Base-by-base conservation (phyloP, 2,329 filamentous ascomycete species). In the Calonectria multiphialidica region DNA sequence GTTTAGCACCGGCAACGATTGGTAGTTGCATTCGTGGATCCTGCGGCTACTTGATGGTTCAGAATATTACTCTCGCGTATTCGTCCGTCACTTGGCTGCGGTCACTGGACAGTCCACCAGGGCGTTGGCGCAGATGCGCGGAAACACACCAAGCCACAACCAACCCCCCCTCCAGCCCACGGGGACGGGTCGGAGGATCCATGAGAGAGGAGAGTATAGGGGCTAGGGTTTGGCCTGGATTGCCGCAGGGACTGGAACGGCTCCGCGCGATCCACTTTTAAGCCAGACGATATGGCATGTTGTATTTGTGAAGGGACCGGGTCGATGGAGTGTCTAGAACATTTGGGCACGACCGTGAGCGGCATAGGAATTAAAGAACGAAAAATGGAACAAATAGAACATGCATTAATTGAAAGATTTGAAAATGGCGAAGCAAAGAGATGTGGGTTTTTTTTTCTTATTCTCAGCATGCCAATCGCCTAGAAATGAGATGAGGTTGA, bases 291-390 rank as follows among this genome's bases (percentile, higher is more conserved):
- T 15, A 44, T 59, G 50, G 64, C 30, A 67, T 59, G 28, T 40
- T 37, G 21, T 2, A 25, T 37, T 28, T 23, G 45, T 25, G 23
- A 23, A 33, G 7, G 16, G 16, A 25, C 28, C 15, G 21, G 13
- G 45, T 65, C 33, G 42, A 53, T 50, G 7, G 49, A 21, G 49
- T 25, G 33, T 30, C 40, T 42, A 70, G 68, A 70, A 59, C 42
- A 25, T 50, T 33, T 37, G 7, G 25, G 16, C 21, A 16, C n/a
- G n/a, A n/a, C n/a, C 25, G 28, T 18, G 37, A 10, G 42, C 18
- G 10, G n/a, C 8, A 10, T 21, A n/a, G 5, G 42, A 45, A n/a
- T 45, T 8, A n/a, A 44, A n/a, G n/a, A n/a, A n/a, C n/a, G n/a
- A n/a, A n/a, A n/a, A n/a, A n/a, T n/a, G n/a, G n/a, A n/a, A n/a